These are phyloP conservation scores for Aspergillus bombycis DNA, from an alignment of 2,329 filamentous ascomycete genomes.

Conservation along the genomic window DNA sequence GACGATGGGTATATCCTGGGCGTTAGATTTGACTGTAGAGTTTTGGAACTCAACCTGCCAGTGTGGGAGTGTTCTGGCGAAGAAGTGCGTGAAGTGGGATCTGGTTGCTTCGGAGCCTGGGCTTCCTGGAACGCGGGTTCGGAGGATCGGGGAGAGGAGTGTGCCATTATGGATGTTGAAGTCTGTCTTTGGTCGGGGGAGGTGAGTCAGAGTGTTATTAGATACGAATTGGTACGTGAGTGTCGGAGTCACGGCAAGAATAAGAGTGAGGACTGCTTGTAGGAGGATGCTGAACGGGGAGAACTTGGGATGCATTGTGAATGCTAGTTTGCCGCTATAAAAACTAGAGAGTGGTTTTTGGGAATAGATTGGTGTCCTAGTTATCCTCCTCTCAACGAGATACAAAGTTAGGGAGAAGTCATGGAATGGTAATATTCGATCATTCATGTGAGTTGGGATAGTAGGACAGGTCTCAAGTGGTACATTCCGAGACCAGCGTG, in stretches of 20 bases:
- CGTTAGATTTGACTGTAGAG: conserved; percentile 64
- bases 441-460: not conserved
- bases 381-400: too few relatives aligned
- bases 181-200: conserved; percentile 72
- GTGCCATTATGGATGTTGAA: conserved; percentile 76
- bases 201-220: conserved; percentile 69
- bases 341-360: not conserved
- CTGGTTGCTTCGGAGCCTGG: conserved; percentile 72
- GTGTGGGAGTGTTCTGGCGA: conserved; percentile 68
- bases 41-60: conserved; percentile 87
- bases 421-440: too few relatives aligned
- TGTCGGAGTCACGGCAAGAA: too few relatives aligned
- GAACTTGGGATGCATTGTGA: not conserved
- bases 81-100: conserved; percentile 82
- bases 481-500: accelerated
- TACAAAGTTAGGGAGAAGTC: accelerated
- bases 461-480: accelerated
- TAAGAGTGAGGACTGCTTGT: too few relatives aligned
- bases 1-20: conserved; percentile 73
- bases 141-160: conserved; percentile 81
- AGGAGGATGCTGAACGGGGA: not conserved
- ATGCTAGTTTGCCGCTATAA: not conserved
- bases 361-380: too few relatives aligned
- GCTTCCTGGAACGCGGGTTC: conserved; percentile 87
- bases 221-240: conserved; percentile 54